Percentiles rank a stretch among this genome's conserved stretches.
Evolutionary conservation across 805 yeast genomes (phyloP).

Genomic region (Starmerella geochares): DNA sequence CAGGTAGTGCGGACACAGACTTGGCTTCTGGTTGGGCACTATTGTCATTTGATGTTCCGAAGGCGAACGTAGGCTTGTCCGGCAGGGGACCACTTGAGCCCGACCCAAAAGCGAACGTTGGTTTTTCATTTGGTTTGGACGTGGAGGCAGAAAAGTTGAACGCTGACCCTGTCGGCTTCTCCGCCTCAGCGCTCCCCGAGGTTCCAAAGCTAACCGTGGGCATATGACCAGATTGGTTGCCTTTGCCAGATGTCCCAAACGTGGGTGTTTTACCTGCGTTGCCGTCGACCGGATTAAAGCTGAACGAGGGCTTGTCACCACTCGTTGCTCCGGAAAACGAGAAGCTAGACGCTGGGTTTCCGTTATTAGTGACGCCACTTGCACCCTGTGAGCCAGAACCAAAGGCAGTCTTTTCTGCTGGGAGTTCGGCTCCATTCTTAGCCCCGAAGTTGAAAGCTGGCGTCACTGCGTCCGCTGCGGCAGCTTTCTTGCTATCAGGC

Average conservation of each 20-base stretch:
- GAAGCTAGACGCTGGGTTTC: no score
- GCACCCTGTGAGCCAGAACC: conserved; percentile 8
- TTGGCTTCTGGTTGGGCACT: neutral
- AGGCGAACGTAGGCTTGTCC: conserved; percentile 13
- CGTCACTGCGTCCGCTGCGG: no score
- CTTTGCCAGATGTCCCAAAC: neutral
- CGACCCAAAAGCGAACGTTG: neutral
- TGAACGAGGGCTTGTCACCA: neutral
- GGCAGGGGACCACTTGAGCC: neutral
- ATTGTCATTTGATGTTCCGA: conserved; percentile 7
- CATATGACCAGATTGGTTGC: neutral
- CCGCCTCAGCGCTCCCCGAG: neutral
- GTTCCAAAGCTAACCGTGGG: neutral
- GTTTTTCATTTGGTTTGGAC: neutral
- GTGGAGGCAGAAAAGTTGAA: neutral
- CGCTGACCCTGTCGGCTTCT: neutral
- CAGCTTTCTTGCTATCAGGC: neutral
- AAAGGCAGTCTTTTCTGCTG: conserved; percentile 12
- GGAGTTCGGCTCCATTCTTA: neutral
- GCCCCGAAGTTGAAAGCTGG: neutral
- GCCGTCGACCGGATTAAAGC: neutral
- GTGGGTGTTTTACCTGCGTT: no score
- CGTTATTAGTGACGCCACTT: no score
- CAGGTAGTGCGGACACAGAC: neutral
- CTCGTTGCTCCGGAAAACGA: neutral